A percentile compares a stretch with the other conserved stretches of the same genome.
Conservation (phyloP, 768 basidiomycete genomes). For the Hysterangium stoloniferum region DNA sequence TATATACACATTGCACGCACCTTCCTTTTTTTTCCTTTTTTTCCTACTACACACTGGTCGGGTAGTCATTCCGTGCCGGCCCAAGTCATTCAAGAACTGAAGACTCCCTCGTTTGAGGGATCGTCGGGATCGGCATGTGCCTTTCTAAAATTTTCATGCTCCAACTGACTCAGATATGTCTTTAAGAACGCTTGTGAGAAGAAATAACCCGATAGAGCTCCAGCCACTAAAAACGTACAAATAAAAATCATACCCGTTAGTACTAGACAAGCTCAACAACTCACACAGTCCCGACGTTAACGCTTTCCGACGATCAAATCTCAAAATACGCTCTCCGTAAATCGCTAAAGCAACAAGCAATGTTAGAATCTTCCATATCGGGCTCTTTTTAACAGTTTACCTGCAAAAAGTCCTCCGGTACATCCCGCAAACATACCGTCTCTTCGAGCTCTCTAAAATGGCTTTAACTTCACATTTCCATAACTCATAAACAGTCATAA, state of each 20-base stretch:
- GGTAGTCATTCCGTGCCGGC: not conserved
- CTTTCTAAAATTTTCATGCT: not conserved
- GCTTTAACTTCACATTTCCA: not conserved
- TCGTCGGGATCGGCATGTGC: not conserved
- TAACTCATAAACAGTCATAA: not conserved
- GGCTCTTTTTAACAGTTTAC: not conserved
- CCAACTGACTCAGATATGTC: not conserved
- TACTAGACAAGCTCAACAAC: not conserved
- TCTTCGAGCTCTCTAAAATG: constrained; percentile 6
- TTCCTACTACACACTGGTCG: not conserved
- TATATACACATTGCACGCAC: not conserved
- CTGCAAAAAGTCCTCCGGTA: constrained; percentile 10
- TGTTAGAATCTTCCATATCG: not conserved
- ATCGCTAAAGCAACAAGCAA: not conserved
- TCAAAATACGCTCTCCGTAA: not conserved
- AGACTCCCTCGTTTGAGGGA: not conserved
- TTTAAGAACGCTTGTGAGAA: constrained; percentile 10
- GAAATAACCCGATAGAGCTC: constrained; percentile 5
- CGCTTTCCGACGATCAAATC: constrained; percentile 6
- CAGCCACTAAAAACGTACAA: constrained; percentile 7
- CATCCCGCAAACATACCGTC: constrained; percentile 10
- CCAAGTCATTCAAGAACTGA: not conserved
- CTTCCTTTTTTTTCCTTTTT: not conserved
- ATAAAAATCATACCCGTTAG: not conserved
- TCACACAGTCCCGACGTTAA: constrained; percentile 6